These are phyloP conservation scores for Magnusiomyces clavatus DNA, from an alignment of 1,139 yeast species.

Conservation along the genomic window DNA sequence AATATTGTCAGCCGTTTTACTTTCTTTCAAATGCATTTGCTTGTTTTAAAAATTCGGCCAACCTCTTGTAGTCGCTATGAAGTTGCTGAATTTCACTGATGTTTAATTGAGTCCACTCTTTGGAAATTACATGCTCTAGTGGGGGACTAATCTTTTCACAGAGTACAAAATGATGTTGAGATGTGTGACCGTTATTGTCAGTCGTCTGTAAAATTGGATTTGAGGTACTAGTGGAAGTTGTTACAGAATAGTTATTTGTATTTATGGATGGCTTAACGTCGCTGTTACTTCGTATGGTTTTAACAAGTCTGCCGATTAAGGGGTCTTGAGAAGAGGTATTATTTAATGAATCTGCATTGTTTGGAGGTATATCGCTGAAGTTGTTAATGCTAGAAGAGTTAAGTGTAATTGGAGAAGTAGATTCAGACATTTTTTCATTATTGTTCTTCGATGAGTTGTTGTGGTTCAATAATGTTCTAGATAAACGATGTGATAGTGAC, in stretches of 20 bases:
- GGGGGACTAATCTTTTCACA: constrained; percentile 15
- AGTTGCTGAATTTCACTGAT: constrained; percentile 31
- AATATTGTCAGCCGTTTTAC: background rate
- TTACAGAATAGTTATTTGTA: no score
- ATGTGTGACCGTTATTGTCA: background rate
- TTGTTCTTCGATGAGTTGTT: background rate
- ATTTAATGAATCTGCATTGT: background rate
- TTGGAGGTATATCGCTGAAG: background rate
- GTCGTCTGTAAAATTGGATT: background rate
- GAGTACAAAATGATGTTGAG: no score
- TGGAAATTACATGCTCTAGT: constrained; percentile 21
- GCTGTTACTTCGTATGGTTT: constrained; percentile 1
- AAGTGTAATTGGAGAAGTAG: background rate
- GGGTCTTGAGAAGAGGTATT: constrained; percentile 2
- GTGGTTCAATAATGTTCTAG: background rate
- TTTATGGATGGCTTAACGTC: background rate
- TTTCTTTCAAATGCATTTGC: constrained; percentile 26
- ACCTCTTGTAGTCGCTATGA: constrained; percentile 33
- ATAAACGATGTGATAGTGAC: background rate
- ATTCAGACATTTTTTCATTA: background rate
- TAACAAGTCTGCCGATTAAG: constrained; percentile 6
- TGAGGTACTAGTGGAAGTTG: background rate
- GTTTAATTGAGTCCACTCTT: constrained; percentile 22
- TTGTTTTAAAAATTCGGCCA: constrained; percentile 26
- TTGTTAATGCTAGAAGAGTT: background rate